Conservation (phyloP, 306 rosid genomes). For the Prunus mongolica region DNA sequence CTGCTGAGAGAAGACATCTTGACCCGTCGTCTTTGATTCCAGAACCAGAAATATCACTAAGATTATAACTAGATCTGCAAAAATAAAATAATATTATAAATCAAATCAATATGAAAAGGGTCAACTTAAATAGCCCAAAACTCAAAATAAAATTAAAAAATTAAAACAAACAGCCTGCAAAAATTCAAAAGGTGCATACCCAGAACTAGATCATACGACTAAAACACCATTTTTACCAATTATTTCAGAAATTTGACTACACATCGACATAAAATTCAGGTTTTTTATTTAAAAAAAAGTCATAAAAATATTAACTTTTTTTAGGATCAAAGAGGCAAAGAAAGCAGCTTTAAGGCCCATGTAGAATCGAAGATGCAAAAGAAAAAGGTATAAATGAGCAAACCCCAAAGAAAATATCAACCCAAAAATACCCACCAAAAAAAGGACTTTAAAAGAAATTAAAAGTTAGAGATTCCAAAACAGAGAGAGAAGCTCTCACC, state of each 20-base stretch:
- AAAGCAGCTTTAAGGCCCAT: constrained; percentile 67
- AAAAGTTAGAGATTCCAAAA: constrained; percentile 53
- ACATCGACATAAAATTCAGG: constrained; percentile 32
- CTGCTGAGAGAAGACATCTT: constrained; percentile 95
- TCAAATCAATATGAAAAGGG: constrained; percentile 17
- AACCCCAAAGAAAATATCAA: constrained; percentile 14
- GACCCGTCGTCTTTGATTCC: constrained; percentile 42
- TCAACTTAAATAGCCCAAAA: constrained; percentile 22
- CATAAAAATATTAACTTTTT: constrained; percentile 24
- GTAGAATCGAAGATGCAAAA: constrained; percentile 70
- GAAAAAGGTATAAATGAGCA: constrained; percentile 19
- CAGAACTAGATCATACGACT: constrained; percentile 39
- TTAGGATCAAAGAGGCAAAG: constrained; percentile 41
- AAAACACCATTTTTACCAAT: constrained; percentile 28
- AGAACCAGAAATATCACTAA: constrained; percentile 37
- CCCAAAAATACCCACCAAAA: constrained; percentile 29
- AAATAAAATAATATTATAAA: constrained; percentile 8
- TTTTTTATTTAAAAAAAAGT: constrained; percentile 9
- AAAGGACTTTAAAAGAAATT: constrained; percentile 32
- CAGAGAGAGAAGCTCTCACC: constrained; percentile 47
- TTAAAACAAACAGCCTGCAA: not conserved
- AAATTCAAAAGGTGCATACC: constrained; percentile 24
- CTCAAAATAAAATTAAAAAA: constrained; percentile 15
- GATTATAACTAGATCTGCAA: constrained; percentile 71
- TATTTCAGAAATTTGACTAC: constrained; percentile 3